phyloP scores from a whole-genome alignment of 1,284 basidiomycete genomes.

The Golubevia sp. region DNA sequence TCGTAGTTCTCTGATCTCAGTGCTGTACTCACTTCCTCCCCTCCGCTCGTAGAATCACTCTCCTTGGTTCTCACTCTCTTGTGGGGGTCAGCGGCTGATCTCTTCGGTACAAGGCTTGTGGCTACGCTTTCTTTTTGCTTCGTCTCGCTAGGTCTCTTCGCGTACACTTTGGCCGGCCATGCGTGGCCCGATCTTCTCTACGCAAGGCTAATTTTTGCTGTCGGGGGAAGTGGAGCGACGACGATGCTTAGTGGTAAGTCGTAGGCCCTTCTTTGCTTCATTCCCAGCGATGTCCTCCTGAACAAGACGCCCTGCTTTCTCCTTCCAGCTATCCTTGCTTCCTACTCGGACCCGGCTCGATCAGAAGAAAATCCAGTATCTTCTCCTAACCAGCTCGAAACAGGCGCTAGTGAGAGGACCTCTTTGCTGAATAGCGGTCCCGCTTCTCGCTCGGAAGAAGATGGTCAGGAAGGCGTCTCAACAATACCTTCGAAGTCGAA shows the following conservation, averaged over 20 bases:
- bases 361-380: too few species aligned
- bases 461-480: too few species aligned
- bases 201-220: slow-evolving; percentile 34
- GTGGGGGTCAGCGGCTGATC: slow-evolving; percentile 35
- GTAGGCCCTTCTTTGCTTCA: not conserved
- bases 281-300: not conserved
- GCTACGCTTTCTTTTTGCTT: slow-evolving; percentile 27
- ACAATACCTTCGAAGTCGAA: too few species aligned
- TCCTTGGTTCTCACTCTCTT: slow-evolving; percentile 16
- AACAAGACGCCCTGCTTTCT: too few species aligned
- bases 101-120: slow-evolving; percentile 23
- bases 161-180: slow-evolving; percentile 23
- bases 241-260: slow-evolving; percentile 30
- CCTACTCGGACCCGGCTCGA: not conserved
- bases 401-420: too few species aligned
- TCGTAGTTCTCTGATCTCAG: too few species aligned
- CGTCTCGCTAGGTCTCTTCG: slow-evolving; percentile 21
- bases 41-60: slow-evolving; percentile 13
- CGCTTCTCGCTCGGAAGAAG: too few species aligned
- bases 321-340: not conserved
- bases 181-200: slow-evolving; percentile 35
- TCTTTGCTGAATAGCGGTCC: too few species aligned
- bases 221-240: slow-evolving; percentile 33
- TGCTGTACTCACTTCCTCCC: too few species aligned
- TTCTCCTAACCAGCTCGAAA: too few species aligned